These are phyloP conservation scores for Lichtheimia hyalospora DNA, from an alignment of 371 early-diverging fungal species.

Conservation along the genomic window DNA sequence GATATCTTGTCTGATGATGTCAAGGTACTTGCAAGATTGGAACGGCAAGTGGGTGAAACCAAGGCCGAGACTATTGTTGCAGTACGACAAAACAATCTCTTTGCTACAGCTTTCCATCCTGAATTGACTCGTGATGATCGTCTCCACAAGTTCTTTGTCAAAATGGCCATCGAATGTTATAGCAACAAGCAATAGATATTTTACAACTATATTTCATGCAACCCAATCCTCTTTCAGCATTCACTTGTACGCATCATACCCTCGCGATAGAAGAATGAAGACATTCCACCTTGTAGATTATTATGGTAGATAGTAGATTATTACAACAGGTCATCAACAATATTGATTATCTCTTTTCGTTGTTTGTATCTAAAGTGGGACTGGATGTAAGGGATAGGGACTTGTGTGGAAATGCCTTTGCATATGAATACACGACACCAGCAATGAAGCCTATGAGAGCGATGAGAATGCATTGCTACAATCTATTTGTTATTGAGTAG, in stretches of 20 bases:
- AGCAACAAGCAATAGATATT: conserved; percentile 5
- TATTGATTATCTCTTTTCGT: too few species aligned
- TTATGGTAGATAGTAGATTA: too few species aligned
- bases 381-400: background rate
- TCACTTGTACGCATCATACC: background rate
- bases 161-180: conserved; percentile 37
- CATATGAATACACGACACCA: conserved; percentile 84
- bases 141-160: conserved; percentile 85
- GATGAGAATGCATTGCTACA: background rate
- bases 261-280: background rate
- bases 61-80: conserved; percentile 78
- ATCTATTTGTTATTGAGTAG: conserved; percentile 9
- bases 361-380: background rate
- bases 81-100: conserved; percentile 80
- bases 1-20: conserved; percentile 65
- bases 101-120: conserved; percentile 95
- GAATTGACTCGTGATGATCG: conserved; percentile 87
- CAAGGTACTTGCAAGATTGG: conserved; percentile 64
- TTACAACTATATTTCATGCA: background rate
- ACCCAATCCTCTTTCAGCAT: background rate
- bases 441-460: conserved; percentile 62
- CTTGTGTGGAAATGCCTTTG: conserved; percentile 43
- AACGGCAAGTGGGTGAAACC: conserved; percentile 46
- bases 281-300: too few species aligned
- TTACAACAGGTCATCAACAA: too few species aligned